A percentile compares a stretch with the other conserved stretches of the same genome.
Evolutionary conservation across 2,329 filamentous ascomycete species (phyloP).

Genomic region (Escovopsis weberi): DNA sequence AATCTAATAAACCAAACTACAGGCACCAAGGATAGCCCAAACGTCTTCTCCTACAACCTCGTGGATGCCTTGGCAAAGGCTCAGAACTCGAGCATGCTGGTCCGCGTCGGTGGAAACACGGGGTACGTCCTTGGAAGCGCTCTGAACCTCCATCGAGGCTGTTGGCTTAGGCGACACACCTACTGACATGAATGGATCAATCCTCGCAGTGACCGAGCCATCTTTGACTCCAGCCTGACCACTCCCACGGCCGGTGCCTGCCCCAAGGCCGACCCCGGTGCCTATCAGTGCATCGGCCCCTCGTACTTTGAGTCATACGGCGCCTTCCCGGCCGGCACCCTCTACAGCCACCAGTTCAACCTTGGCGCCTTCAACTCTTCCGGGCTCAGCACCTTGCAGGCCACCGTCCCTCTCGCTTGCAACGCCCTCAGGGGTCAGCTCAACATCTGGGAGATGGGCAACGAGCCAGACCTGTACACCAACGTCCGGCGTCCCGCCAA

Average conservation of each 20-base stretch:
- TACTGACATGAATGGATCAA: background rate
- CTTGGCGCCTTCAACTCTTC: constrained; percentile 11
- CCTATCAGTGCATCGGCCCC: constrained; percentile 12
- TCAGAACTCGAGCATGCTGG: constrained; percentile 7
- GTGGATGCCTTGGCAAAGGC: constrained; percentile 8
- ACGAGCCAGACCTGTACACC: constrained; percentile 12
- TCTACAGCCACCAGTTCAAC: constrained; percentile 12
- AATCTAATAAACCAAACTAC: background rate
- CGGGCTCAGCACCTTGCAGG: constrained; percentile 9
- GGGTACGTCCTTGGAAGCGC: constrained; percentile 5
- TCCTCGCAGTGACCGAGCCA: constrained; percentile 9
- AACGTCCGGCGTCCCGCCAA: constrained; percentile 7
- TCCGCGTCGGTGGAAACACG: constrained; percentile 10
- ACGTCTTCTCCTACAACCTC: constrained; percentile 9
- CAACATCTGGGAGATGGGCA: constrained; percentile 11
- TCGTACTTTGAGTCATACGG: constrained; percentile 12
- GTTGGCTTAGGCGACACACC: too few relatives aligned
- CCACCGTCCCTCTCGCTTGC: constrained; percentile 12
- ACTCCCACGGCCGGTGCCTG: constrained; percentile 9
- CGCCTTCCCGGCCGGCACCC: constrained; percentile 8
- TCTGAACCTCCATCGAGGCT: background rate
- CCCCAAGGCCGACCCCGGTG: constrained; percentile 10
- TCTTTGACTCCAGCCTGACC: constrained; percentile 10
- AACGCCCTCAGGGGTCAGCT: constrained; percentile 11
- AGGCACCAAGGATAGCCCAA: constrained; percentile 7